phyloP scores from a whole-genome alignment of 805 yeast species.

The Gaillardinia entomophila region DNA sequence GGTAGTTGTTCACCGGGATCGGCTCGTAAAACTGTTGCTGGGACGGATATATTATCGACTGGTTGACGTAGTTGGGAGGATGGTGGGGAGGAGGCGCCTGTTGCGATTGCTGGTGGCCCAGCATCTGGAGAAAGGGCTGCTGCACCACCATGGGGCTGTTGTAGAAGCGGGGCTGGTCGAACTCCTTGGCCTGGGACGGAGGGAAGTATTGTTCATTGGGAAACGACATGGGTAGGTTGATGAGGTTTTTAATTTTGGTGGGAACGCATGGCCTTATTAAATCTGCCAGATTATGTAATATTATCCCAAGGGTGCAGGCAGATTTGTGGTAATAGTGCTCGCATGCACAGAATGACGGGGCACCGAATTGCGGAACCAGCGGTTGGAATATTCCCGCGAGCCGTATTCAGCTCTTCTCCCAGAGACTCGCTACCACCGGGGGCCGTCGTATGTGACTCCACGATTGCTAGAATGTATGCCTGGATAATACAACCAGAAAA shows the following conservation, averaged over 20 bases:
- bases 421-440: too few species aligned
- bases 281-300: neutral
- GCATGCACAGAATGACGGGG: neutral
- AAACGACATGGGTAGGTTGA: neutral
- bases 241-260: neutral
- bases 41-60: neutral
- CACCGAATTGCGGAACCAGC: neutral
- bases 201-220: neutral
- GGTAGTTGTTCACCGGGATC: conserved; percentile 16
- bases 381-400: neutral
- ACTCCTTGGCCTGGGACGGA: neutral
- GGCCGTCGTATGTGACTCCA: too few species aligned
- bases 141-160: neutral
- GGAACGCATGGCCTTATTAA: neutral
- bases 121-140: neutral
- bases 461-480: too few species aligned
- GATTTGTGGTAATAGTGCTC: neutral
- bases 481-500: too few species aligned
- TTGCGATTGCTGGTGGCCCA: neutral
- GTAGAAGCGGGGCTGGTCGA: neutral
- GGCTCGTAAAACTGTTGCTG: conserved; percentile 3
- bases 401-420: too few species aligned
- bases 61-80: neutral
- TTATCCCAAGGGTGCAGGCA: neutral
- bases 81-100: neutral